Base-by-base conservation (phyloP, 1,284 basidiomycete species). In the Naganishia albida region DNA sequence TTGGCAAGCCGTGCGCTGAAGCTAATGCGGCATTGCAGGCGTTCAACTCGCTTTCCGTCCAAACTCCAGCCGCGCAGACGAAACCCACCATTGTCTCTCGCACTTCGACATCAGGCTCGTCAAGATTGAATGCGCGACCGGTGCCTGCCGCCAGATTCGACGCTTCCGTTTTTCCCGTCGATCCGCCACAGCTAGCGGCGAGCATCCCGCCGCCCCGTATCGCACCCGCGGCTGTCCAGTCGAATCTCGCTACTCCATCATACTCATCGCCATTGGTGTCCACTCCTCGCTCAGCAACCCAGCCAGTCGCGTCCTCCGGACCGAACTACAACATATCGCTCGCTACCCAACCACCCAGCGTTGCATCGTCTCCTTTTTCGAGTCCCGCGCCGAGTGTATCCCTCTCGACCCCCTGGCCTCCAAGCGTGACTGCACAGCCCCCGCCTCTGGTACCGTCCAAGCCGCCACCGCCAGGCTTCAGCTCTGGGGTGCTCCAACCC, bases 261-360 rank as follows among this genome's bases (percentile, higher is more conserved):
- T 53, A 23, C 57, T 34, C 39, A 63, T 51, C 59, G 62, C 56
- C 50, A 16, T 30, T 49, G 23, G 55, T 56, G 46, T 51, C 55
- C 55, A 34, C 64, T 18, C 57, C 59, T 62, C 30, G 49, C 3
- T 10, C 55, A 43, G 50, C 26, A 48, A 12, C 20, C n/a, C 63
- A 18, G 26, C 57, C 53, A 48, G 57, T 7, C 54, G 65, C 48
- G 10, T 34, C 34, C 23, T 62, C 67, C 2, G 74, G 73, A 28
- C 75, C 77, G 13, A 78, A 78, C 65, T 80, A 80, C 64, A 77
- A 74, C 62, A 63, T 80, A 18, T 72, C 70, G 10, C 65, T 79
- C 3, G 50, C n/a, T n/a, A n/a, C n/a, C n/a, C n/a, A n/a, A n/a
- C n/a, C 73, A 3, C 72, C 75, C 1, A 74, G 74, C 66, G 52